Evolutionary conservation across 805 yeast species (phyloP).

Genomic region (Lachancea thermotolerans): DNA sequence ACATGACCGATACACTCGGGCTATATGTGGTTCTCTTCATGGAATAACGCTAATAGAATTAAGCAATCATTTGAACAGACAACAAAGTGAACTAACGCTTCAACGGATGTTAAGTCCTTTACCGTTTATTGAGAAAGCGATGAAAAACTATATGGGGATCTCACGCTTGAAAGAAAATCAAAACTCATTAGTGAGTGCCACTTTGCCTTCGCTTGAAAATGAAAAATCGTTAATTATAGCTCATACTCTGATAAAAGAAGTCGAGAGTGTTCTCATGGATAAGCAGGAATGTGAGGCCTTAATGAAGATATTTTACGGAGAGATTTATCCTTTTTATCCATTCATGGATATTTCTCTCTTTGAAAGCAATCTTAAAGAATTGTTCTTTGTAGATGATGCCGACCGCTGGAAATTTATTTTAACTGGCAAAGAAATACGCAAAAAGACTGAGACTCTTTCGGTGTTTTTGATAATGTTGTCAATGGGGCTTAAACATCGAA

Average conservation of each 20-base stretch:
- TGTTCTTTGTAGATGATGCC: constrained; percentile 2
- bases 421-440: background rate
- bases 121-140: constrained; percentile 1
- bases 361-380: constrained; percentile 3
- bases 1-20: constrained; percentile 1
- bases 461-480: constrained; percentile 2
- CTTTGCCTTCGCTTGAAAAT: background rate
- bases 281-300: background rate
- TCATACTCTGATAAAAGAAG: background rate
- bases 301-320: constrained; percentile 14
- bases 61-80: background rate
- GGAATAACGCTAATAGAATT: constrained; percentile 1
- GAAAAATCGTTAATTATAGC: background rate
- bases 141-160: background rate
- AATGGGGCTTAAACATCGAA: background rate
- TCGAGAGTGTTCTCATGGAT: background rate
- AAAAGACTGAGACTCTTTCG: background rate
- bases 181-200: background rate
- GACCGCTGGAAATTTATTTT: constrained; percentile 2
- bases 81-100: background rate
- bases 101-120: background rate
- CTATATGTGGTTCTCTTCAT: constrained; percentile 2
- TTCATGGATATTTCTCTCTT: constrained; percentile 15
- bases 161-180: background rate
- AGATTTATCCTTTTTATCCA: constrained; percentile 21